Conservation (phyloP, 257 asterid genomes). For the Galeopsis tetrahit region DNA sequence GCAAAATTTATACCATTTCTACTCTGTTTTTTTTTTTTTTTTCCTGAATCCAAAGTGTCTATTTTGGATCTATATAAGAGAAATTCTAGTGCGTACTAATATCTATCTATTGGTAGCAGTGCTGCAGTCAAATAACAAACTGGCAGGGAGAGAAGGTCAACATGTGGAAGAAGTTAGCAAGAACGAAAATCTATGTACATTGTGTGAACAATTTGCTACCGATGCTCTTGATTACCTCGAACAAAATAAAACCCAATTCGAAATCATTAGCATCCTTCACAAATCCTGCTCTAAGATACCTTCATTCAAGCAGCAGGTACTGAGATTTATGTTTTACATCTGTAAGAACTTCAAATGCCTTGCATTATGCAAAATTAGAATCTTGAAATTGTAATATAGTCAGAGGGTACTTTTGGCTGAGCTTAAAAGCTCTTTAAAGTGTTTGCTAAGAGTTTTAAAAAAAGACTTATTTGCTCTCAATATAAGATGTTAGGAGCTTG, state of each 20-base stretch:
- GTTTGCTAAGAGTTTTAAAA: background rate
- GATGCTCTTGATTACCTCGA: conserved; percentile 70
- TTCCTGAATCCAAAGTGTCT: conserved; percentile 11
- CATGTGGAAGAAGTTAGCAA: conserved; percentile 41
- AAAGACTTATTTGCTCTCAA: background rate
- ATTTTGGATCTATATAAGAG: background rate
- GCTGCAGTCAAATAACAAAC: conserved; percentile 44
- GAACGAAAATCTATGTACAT: conserved; percentile 53
- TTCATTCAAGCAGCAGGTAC: conserved; percentile 74
- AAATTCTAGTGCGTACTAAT: conserved; percentile 24
- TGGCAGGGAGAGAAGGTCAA: conserved; percentile 44
- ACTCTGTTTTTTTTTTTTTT: conserved; percentile 20
- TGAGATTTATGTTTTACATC: background rate
- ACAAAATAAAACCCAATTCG: conserved; percentile 69
- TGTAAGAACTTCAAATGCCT: conserved; percentile 17
- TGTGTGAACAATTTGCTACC: conserved; percentile 74
- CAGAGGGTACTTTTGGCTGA: background rate
- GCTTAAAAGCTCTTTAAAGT: background rate
- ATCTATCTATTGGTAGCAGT: conserved; percentile 42
- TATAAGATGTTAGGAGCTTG: background rate
- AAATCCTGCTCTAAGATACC: conserved; percentile 72
- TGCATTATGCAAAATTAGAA: background rate
- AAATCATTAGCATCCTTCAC: conserved; percentile 69
- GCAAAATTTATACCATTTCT: conserved; percentile 3
- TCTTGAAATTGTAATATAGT: conserved; percentile 4